Evolutionary conservation across 306 rosid genomes (phyloP).

Genomic region (Gynostemma pentaphyllum): DNA sequence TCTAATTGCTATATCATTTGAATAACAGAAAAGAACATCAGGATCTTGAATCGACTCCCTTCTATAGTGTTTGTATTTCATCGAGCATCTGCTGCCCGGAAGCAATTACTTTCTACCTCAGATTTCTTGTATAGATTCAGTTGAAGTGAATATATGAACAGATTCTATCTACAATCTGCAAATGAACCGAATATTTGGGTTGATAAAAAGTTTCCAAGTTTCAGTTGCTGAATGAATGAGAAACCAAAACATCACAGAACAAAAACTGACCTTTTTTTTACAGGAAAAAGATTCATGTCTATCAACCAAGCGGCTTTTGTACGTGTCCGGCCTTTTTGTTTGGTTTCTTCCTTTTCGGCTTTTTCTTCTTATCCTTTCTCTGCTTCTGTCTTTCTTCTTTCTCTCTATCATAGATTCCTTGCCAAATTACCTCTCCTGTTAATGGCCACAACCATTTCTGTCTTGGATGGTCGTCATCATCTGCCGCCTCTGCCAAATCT

Average conservation of each 20-base stretch:
- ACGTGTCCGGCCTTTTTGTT: conserved; percentile 59
- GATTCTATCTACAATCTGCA: conserved; percentile 4
- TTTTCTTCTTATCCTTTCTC: conserved; percentile 78
- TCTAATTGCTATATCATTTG: background rate
- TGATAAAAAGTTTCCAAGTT: background rate
- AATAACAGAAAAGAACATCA: background rate
- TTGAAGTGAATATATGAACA: background rate
- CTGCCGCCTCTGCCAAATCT: conserved; percentile 86
- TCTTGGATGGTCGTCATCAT: conserved; percentile 64
- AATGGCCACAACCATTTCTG: conserved; percentile 82
- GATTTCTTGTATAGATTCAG: too few relatives aligned
- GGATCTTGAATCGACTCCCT: background rate
- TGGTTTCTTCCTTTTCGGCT: conserved; percentile 39
- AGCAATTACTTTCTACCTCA: background rate
- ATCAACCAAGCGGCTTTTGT: conserved; percentile 76
- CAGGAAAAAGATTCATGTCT: background rate
- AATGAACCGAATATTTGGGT: background rate
- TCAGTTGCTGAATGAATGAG: too few relatives aligned
- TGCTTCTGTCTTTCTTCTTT: conserved; percentile 58
- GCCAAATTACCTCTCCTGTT: conserved; percentile 89
- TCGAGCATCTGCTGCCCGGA: background rate
- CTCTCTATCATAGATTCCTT: conserved; percentile 70
- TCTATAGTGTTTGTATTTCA: background rate
- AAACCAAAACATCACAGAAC: background rate
- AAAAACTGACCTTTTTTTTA: conserved; percentile 1